phyloP scores from a whole-genome alignment of 768 basidiomycete genomes.

The Xanthoconium purpureum region DNA sequence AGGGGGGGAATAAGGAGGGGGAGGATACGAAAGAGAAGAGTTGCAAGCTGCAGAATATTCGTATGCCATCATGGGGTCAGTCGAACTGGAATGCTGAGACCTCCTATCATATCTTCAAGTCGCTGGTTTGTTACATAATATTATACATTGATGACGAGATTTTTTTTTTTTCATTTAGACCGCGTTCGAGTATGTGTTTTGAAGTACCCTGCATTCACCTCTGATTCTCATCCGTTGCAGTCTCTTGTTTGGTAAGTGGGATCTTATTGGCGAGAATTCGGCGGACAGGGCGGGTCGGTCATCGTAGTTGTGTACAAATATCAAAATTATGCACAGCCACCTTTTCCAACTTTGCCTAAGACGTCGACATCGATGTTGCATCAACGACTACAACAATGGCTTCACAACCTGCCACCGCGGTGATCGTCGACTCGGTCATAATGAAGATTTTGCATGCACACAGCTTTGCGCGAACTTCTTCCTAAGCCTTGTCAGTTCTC shows the following conservation, averaged over 20 bases:
- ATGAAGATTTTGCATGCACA: slow-evolving; percentile 75
- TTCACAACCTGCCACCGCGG: slow-evolving; percentile 47
- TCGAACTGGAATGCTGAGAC: no score
- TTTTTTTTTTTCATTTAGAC: no score
- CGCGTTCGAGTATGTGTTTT: slow-evolving; percentile 69
- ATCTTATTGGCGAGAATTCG: slow-evolving; percentile 23
- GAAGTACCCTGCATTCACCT: background rate
- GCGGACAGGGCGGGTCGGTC: slow-evolving; percentile 5
- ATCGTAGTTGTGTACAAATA: background rate
- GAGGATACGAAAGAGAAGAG: no score
- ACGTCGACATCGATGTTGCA: no score
- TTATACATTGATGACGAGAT: slow-evolving; percentile 38
- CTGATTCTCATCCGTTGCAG: slow-evolving; percentile 13
- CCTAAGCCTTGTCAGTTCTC: slow-evolving; percentile 65
- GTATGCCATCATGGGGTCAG: no score
- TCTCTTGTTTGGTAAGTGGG: slow-evolving; percentile 48
- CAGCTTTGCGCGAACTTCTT: slow-evolving; percentile 71
- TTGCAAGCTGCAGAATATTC: no score
- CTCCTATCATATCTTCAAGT: no score
- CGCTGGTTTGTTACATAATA: no score
- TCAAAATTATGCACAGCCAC: slow-evolving; percentile 6
- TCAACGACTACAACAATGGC: slow-evolving; percentile 12
- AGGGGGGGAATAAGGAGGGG: no score
- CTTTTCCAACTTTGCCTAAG: background rate
- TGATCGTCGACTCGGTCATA: slow-evolving; percentile 63